Base-by-base conservation (phyloP, 2,329 filamentous ascomycete species). In the Byssothecium circinans region DNA sequence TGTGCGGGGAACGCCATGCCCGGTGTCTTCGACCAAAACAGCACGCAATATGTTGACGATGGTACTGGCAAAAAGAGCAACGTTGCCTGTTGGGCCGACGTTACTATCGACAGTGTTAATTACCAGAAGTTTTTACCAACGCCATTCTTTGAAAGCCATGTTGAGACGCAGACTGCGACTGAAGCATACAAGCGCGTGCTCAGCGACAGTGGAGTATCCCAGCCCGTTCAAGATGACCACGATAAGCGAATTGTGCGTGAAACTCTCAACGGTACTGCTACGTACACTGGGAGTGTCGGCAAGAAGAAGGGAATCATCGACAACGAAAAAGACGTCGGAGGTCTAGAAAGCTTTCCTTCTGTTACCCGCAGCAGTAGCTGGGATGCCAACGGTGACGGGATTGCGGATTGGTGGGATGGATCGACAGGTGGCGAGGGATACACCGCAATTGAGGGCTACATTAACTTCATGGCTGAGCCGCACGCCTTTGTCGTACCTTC, bases 391-490 rank as follows among this genome's bases (percentile, higher is more conserved):
- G 52, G 54, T 5, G 65, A 71, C 39, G 68, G 68, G 14, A 64
- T 71, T 27, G 67, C 67, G 2, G 67, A 69, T 46, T 69, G 67
- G 67, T 70, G 66, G 66, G 66, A 67, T 36, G 65, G 64, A 1
- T 62, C 58, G 2, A 69, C 63, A 2, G 63, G 64, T 4, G 66
- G 66, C 1, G 60, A 58, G 2, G 68, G 66, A 0, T 70, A 65
- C 29, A 67, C 64, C 18, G 41, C 60, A 2, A 55, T 70, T 4
- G 67, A 70, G 41, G 66, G 67, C 1, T 70, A 68, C 37, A 45
- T 70, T 6, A 68, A 69, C 49, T 70, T 67, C 51, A 67, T 69
- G 65, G 65, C 66, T 14, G 66, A 69, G 2, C 61, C 67, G 11
- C 67, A 71, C 45, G 54, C 50, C 0, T 69, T 66, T 27, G 68